Base-by-base conservation (phyloP, 2,329 filamentous ascomycete genomes). In the Iodosphaeria phyllophila region DNA sequence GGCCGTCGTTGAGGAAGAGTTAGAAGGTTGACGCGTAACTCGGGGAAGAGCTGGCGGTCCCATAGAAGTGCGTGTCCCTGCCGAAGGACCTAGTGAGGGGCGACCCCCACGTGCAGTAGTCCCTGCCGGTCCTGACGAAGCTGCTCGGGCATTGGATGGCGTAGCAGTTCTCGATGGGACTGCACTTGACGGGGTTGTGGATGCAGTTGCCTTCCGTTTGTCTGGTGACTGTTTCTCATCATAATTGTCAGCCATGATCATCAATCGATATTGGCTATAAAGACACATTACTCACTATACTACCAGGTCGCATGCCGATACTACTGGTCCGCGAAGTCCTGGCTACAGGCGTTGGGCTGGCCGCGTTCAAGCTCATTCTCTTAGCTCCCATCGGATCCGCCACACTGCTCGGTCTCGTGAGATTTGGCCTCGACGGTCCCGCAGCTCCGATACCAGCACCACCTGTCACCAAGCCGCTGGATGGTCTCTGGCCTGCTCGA, bases 121-220 rank as follows among this genome's bases (percentile, higher is more conserved):
- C n/a, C n/a, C n/a, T n/a, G n/a, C n/a, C n/a, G n/a, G n/a, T n/a
- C n/a, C n/a, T n/a, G n/a, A 38, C 22, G 57, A 52, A 2, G 54
- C 42, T 16, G 50, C 50, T 27, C 56, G 51, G 26, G 57, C 49
- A 36, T 64, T 69, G 20, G 70, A 64, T 1, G 75, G 70, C 3
- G 72, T 78, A 19, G 52, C 63, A 8, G 70, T 78, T 37, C 73
- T 58, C 20, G 74, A 74, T 1, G 59, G 64, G 2, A 60, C 53
- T 5, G 60, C 47, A 35, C 64, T 72, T 2, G 71, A 64, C 5
- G 52, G 43, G 4, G 52, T 50, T 2, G 69, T 57, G 11, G 51
- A 51, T 18, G 48, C 58, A 22, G 77, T 46, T 37, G 78, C 74
- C 42, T 89, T 89, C 3, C 77, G 84, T 40, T 79, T 84, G 1